These are phyloP conservation scores for Ceratobasidium papillatum DNA, from an alignment of 1,284 basidiomycete species.

Conservation along the genomic window DNA sequence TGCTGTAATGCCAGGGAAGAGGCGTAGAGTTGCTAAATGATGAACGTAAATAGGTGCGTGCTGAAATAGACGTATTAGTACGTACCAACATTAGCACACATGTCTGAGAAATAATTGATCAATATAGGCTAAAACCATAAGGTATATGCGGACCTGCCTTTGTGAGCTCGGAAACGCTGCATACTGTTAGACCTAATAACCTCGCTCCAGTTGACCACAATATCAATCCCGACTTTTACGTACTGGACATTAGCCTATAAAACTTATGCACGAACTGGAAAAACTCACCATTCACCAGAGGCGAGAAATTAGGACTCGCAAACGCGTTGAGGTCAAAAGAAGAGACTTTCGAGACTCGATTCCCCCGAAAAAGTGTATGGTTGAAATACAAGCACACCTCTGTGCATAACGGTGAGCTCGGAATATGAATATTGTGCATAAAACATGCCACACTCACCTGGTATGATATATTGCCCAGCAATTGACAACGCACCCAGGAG, in stretches of 20 bases:
- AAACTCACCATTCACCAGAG: constrained; percentile 77
- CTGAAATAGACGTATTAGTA: constrained; percentile 24
- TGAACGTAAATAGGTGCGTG: not conserved
- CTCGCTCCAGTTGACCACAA: constrained; percentile 85
- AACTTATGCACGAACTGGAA: not conserved
- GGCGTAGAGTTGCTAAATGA: constrained; percentile 70
- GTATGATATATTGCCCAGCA: constrained; percentile 90
- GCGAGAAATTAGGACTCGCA: constrained; percentile 83
- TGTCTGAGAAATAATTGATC: constrained; percentile 58
- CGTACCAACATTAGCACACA: constrained; percentile 80
- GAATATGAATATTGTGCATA: not conserved
- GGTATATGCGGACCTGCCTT: constrained; percentile 57
- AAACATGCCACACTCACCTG: constrained; percentile 60
- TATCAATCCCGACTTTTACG: constrained; percentile 81
- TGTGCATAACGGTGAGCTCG: constrained; percentile 48
- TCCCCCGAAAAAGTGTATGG: constrained; percentile 85
- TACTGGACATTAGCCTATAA: constrained; percentile 4
- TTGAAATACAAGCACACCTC: constrained; percentile 90
- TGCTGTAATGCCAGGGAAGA: constrained; percentile 87
- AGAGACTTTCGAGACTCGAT: constrained; percentile 81
- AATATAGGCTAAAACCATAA: constrained; percentile 8
- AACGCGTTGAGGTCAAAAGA: constrained; percentile 90
- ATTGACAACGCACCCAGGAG: constrained; percentile 86
- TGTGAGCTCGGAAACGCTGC: constrained; percentile 81
- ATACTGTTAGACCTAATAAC: constrained; percentile 81